Base-by-base conservation (phyloP, 2,329 filamentous ascomycete genomes). In the Trichoderma hamatum region DNA sequence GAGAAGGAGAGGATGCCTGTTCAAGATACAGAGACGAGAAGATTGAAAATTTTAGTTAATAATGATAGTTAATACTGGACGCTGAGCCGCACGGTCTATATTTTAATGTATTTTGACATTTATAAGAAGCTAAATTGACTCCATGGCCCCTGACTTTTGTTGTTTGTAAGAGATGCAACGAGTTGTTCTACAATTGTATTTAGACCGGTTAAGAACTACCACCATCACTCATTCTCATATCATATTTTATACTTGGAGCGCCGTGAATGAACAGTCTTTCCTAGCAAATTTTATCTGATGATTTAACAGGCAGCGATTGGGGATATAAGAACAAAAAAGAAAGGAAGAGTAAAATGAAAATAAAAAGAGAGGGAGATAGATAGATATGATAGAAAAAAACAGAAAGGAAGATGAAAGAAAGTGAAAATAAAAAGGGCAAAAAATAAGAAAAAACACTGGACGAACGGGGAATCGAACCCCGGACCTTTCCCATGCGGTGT, bases 381-480 rank as follows among this genome's bases (percentile, higher is more conserved):
- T n/a, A n/a, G n/a, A n/a, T n/a, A n/a, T n/a, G n/a, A n/a, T n/a
- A n/a, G n/a, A n/a, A n/a, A n/a, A n/a, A n/a, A n/a, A n/a, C n/a
- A n/a, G n/a, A n/a, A n/a, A n/a, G n/a, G n/a, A n/a, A n/a, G n/a
- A n/a, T n/a, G n/a, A n/a, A 16, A 19, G 19, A 46, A 63, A 26
- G 30, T 24, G 55, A n/a, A 14, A 0, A 3, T 21, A 7, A 7
- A 30, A 7, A 16, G 43, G n/a, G 3, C 19, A 21, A 21, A 10
- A n/a, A 30, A 11, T 39, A 60, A 55, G 54, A 43, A 67, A 3
- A 24, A 66, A 61, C 51, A 16, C 28, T 70, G 69, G 69, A 70
- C 69, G 67, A 69, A 70, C 69, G 59, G 69, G 69, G 69, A 70
- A 70, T 70, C 67, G 69, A 70, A 70, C 69, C 69, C 69, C 59